Evolutionary conservation across 768 basidiomycete species (phyloP), one percentile per base, ranked within the genome.

Genomic region (Termitomyces sp.): DNA sequence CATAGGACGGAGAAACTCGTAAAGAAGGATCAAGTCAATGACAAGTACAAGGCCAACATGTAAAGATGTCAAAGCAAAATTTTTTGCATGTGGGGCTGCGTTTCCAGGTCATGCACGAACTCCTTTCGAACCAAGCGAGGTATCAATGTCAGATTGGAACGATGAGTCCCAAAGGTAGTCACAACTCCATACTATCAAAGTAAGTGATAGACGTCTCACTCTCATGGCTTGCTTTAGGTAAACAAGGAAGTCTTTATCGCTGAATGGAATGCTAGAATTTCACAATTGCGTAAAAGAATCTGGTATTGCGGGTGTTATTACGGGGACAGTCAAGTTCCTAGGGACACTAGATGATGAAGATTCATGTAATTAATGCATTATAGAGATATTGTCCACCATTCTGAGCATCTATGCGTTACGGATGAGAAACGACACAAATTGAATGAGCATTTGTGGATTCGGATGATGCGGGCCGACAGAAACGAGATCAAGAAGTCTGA

Each of bases 211-310:
- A 37, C 31, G 73, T 16, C 73, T 61, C 15, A 37, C 18, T 44
- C 4, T 44, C 33, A 44, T 18, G 3, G 16, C 20, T 54, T 54
- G 28, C 29, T 54, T 29, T 48, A 24, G 15, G 15, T 15, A n/a
- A 8, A 15, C 5, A 54, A 29, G 13, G 49, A 15, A 8, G n/a
- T 33, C 18, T 1, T 4, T 31, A 3, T 29, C 71, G 42, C 22
- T 64, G n/a, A 36, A 48, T 15, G 5, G 73, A 71, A 42, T 66
- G 69, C 70, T 70, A 67, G 55, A 74, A 75, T 45, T 62, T 66
- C 18, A 75, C 72, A 31, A 74, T 65, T 16, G 69, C 69, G 55
- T 70, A 68, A 13, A 73, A 52, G 54, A 73, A 76, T 28, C 58
- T 57, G n/a, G 39, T 41, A n/a, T 20, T 9, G n/a, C n/a, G 39